phyloP scores from a whole-genome alignment of 129 eudicot genomes.

The Arctium minus region DNA sequence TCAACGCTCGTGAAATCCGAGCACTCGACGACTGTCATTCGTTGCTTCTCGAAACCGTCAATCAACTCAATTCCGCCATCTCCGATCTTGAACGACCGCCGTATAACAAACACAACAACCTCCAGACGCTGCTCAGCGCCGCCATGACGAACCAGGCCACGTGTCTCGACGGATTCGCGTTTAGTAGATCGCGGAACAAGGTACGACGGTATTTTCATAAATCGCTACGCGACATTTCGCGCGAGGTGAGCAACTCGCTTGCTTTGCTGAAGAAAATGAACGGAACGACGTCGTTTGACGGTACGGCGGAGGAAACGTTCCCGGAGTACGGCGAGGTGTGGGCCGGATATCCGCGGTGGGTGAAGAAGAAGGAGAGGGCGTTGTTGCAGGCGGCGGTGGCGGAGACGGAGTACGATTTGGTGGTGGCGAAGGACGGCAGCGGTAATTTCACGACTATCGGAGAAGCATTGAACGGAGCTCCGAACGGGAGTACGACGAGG shows the following conservation, averaged over 20 bases:
- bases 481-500: constrained; percentile 52
- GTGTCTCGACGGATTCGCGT: constrained; percentile 32
- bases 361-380: constrained; percentile 41
- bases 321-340: constrained; percentile 44
- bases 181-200: constrained; percentile 32
- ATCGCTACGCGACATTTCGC: constrained; percentile 44
- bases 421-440: constrained; percentile 80
- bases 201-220: constrained; percentile 43
- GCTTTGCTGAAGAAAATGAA: constrained; percentile 56
- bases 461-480: constrained; percentile 55
- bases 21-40: constrained; percentile 86
- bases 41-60: constrained; percentile 46
- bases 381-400: constrained; percentile 27
- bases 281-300: background rate
- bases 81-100: constrained; percentile 33
- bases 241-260: constrained; percentile 70
- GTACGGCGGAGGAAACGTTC: constrained; percentile 23
- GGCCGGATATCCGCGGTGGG: constrained; percentile 44
- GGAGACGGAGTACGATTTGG: constrained; percentile 32
- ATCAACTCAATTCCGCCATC: constrained; percentile 39
- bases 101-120: background rate
- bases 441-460: constrained; percentile 58
- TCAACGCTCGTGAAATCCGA: constrained; percentile 41
- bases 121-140: constrained; percentile 30
- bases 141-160: constrained; percentile 40